These are phyloP conservation scores for Psilocybe cyanescens DNA, from an alignment of 768 basidiomycete species.

Conservation along the genomic window DNA sequence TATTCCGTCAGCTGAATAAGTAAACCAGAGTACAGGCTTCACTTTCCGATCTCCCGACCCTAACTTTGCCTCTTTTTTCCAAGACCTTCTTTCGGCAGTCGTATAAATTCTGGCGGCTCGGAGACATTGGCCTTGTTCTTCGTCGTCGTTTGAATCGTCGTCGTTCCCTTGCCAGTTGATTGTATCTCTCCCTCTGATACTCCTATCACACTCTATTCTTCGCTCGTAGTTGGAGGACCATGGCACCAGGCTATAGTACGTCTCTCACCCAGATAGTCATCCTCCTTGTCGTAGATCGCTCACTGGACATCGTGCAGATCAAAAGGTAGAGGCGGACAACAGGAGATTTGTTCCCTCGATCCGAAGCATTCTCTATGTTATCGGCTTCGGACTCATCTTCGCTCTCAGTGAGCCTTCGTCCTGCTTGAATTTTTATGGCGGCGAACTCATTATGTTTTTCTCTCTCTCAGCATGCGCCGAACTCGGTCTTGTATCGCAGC, in stretches of 20 bases:
- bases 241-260: conserved; percentile 3
- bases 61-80: neutral
- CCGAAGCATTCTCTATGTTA: conserved; percentile 22
- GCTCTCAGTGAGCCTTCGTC: conserved; percentile 25
- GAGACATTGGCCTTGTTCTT: neutral
- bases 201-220: neutral
- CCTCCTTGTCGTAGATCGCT: neutral
- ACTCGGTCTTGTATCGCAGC: conserved; percentile 33
- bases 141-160: neutral
- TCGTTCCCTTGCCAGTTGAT: too few species aligned
- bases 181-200: neutral
- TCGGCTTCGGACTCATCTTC: conserved; percentile 30
- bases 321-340: conserved; percentile 16
- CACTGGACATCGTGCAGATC: neutral
- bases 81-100: neutral
- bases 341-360: conserved; percentile 17
- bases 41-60: neutral
- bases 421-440: neutral
- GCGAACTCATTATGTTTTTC: neutral
- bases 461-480: conserved; percentile 24
- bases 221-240: neutral
- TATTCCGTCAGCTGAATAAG: conserved; percentile 15
- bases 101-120: neutral
- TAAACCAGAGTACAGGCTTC: neutral
- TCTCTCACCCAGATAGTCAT: neutral